phyloP scores from a whole-genome alignment of 208 protist species.

The Leishmania turanica region DNA sequence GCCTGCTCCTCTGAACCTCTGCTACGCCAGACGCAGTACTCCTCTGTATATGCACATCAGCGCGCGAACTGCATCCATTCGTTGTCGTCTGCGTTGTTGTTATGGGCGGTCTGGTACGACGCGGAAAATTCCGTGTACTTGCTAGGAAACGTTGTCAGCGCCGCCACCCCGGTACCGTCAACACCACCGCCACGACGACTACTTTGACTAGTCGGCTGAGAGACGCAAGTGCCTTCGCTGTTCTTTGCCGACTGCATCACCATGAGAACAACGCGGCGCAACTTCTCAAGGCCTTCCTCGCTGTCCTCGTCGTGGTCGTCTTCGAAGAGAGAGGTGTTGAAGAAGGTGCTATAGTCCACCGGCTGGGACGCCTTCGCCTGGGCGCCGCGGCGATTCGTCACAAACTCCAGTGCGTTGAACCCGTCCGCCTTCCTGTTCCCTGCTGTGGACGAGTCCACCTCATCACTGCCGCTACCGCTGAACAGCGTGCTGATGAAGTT shows the following conservation, averaged over 20 bases:
- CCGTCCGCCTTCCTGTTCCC: slow-evolving; percentile 14
- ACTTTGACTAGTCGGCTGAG: slow-evolving; percentile 22
- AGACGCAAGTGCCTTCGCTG: slow-evolving; percentile 11
- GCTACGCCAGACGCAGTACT: neutral
- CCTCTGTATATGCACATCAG: slow-evolving; percentile 5
- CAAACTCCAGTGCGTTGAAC: slow-evolving; percentile 44
- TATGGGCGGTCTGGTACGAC: slow-evolving; percentile 23
- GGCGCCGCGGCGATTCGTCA: slow-evolving; percentile 22
- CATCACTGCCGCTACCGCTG: slow-evolving; percentile 8
- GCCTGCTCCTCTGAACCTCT: neutral
- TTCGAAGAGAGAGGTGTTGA: slow-evolving; percentile 36
- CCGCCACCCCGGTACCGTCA: neutral
- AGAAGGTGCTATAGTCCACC: slow-evolving; percentile 36
- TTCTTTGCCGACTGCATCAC: slow-evolving; percentile 45
- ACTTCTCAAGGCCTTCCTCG: slow-evolving; percentile 36
- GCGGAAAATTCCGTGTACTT: slow-evolving; percentile 33
- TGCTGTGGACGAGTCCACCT: slow-evolving; percentile 11
- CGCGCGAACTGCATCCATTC: slow-evolving; percentile 34
- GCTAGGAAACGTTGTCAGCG: slow-evolving; percentile 7
- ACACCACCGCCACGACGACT: slow-evolving; percentile 10
- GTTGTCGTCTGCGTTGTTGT: slow-evolving; percentile 1
- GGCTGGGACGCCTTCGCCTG: slow-evolving; percentile 25
- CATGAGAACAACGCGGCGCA: slow-evolving; percentile 39
- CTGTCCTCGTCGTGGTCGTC: slow-evolving; percentile 51
- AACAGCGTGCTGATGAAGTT: slow-evolving; percentile 46